These are phyloP conservation scores for Heliamphora exappendiculata DNA, from an alignment of 148 eudicot genomes.

Conservation along the genomic window DNA sequence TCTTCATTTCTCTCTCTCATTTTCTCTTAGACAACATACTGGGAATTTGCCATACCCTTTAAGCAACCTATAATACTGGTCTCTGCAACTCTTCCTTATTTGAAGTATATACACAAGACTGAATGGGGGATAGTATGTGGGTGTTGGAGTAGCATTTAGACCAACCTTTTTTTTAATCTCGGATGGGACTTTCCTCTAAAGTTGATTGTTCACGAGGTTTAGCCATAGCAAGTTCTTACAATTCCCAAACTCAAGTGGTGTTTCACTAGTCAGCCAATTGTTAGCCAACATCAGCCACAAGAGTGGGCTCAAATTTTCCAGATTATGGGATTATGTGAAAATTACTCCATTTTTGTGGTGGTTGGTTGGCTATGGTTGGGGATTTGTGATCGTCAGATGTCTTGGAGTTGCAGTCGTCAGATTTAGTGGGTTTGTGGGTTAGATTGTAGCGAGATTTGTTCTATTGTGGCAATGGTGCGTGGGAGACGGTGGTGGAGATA, in stretches of 20 bases:
- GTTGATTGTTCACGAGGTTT: constrained; percentile 59
- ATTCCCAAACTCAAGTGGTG: constrained; percentile 70
- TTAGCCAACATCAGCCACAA: constrained; percentile 91
- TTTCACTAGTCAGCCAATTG: constrained; percentile 61
- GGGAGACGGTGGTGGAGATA: too few relatives aligned
- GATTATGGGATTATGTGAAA: too few relatives aligned
- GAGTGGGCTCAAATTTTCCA: constrained; percentile 64
- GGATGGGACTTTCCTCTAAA: constrained; percentile 51
- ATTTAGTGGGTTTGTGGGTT: too few relatives aligned
- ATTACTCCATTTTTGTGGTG: too few relatives aligned
- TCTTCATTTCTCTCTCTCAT: too few relatives aligned
- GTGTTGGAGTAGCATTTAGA: constrained; percentile 48
- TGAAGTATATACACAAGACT: constrained; percentile 67
- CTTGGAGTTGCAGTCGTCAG: too few relatives aligned
- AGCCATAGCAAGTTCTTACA: constrained; percentile 83
- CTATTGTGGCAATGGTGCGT: too few relatives aligned
- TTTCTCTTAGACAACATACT: too few relatives aligned
- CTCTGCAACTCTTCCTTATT: constrained; percentile 62
- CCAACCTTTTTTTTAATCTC: constrained; percentile 62
- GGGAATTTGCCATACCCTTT: constrained; percentile 79
- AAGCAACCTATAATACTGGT: constrained; percentile 57
- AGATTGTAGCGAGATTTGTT: too few relatives aligned
- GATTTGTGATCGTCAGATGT: too few relatives aligned
- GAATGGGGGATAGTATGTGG: constrained; percentile 82
- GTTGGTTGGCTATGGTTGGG: too few relatives aligned